A percentile compares a stretch with the other conserved stretches of the same genome.
Evolutionary conservation across 2,329 filamentous ascomycete species (phyloP).

Genomic region (Rhinocladiella mackenziei): DNA sequence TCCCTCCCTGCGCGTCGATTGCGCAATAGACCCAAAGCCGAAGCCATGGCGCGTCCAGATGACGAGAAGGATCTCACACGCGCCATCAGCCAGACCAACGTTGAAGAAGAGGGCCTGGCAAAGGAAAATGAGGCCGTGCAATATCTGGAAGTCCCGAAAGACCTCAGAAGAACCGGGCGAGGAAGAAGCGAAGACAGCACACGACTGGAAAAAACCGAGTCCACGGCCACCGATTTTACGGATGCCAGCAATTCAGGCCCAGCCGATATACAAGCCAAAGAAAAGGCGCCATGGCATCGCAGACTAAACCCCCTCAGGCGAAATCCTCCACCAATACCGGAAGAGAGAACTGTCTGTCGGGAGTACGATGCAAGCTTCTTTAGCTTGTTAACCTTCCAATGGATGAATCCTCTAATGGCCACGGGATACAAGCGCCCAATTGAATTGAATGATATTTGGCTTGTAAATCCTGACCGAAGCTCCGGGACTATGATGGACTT

Average conservation of each 20-base stretch:
- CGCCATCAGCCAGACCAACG: conserved; percentile 25
- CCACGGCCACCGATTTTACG: conserved; percentile 33
- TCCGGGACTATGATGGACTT: conserved; percentile 65
- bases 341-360: conserved; percentile 53
- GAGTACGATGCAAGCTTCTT: conserved; percentile 72
- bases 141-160: conserved; percentile 23
- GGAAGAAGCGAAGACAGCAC: conserved; percentile 32
- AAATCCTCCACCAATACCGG: conserved; percentile 54
- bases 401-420: conserved; percentile 84
- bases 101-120: conserved; percentile 31
- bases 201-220: conserved; percentile 38
- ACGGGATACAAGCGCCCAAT: conserved; percentile 81
- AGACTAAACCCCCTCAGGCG: conserved; percentile 45
- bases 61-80: conserved; percentile 25
- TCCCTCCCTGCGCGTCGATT: neutral
- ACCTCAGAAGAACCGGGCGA: conserved; percentile 14
- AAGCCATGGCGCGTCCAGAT: conserved; percentile 19
- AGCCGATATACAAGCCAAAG: conserved; percentile 4
- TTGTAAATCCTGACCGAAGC: conserved; percentile 74
- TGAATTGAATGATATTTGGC: conserved; percentile 81
- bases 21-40: conserved; percentile 4
- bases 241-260: conserved; percentile 39
- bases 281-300: conserved; percentile 37
- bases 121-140: conserved; percentile 21
- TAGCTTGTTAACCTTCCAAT: conserved; percentile 75